Evolutionary conservation across 169 alveolate species (phyloP), one percentile per base, ranked within the genome.

Genomic region (Toxoplasma gondii): DNA sequence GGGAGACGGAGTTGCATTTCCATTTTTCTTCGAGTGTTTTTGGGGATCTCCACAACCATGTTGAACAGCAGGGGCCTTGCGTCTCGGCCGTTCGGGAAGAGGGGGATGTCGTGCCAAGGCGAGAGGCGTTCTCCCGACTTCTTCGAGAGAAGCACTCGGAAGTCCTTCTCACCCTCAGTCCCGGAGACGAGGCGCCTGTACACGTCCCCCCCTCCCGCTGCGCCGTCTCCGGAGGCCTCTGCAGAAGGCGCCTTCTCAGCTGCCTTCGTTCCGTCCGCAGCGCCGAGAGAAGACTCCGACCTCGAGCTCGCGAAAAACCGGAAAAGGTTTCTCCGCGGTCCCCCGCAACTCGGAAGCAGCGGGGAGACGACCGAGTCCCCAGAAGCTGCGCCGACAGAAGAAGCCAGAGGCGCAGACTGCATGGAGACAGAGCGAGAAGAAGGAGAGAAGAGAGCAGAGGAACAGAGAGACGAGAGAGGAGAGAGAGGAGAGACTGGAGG

Each of bases 41-140:
- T 74, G 45, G 84, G 84, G 19, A 74, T 36, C 19, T 74, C 84
- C 17, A 74, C 84, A 1, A 74, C 44, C 84, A 74, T 74, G 43
- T 36, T 74, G 43, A 34, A 74, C 39, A 74, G 84, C 9, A 29
- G 34, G 41, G 31, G 81, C 81, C 81, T n/a, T 36, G 24, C 9
- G 45, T 4, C 84, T 16, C n/a, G 38, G 12, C 24, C 44, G 44
- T 44, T 16, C 49, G 43, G 16, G 43, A 74, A 74, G 43, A 74
- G 84, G 17, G 84, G 84, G 24, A 74, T 24, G 44, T n/a, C 84
- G 84, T 74, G 84, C 84, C 84, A 74, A 12, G 43, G 43, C 24
- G 84, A 74, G 27, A 74, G 84, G 43, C 31, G 84, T n/a, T 36
- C 9, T 44, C 44, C 49, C 43, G 84, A 19, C 84, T 74, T 44